Evolutionary conservation across 75 land plant species (phyloP), one percentile per base, ranked within the genome.

Genomic region (Picea sitchensis): DNA sequence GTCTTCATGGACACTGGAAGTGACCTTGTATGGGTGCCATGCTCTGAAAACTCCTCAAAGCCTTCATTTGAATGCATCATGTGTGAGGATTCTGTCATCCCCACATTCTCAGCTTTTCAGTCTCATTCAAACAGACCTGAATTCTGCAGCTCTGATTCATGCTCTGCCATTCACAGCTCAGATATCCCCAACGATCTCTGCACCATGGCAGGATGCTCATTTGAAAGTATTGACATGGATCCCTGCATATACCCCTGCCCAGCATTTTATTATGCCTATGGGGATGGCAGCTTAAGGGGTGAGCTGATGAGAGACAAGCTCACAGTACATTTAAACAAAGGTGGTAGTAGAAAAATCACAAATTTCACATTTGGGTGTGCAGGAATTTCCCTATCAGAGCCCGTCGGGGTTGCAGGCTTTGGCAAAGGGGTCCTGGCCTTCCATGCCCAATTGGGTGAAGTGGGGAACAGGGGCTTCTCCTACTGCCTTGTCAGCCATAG

Each of bases 1-100:
- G 93, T 94, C 58, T 92, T 87, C 69, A 84, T 96, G 87, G 99
- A 96, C 83, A 94, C 99, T 9, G 99, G 99, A n/a, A 90, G 93
- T 80, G 99, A 96, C 86, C 86, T 96, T 59, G 88, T 96, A 9
- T 96, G 99, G 99, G 79, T 96, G 72, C 99, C 99, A 38, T 96
- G 96, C 78, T 67, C 87, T 54, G 88, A 91, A 1, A 85, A 86
- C 69, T 75, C 74, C 36, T 15, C 58, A 14, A 65, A 34, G 62
- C 82, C 72, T 36, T 68, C 21, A 30, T 91, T 91, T 77, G 78
- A 82, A 41, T 91, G 93, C 82, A 91, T 91, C 71, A 90, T 91
- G 79, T 91, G 92, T 82, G 92, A 90, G 36, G 85, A 81, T 65
- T 78, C 85, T 61, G 44, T 41, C 21, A 5, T 8, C 7, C 61